A percentile compares a stretch with the other conserved stretches of the same genome.
These are phyloP conservation scores for Dryas octopetala DNA, from an alignment of 306 rosid genomes.

Conservation along the genomic window DNA sequence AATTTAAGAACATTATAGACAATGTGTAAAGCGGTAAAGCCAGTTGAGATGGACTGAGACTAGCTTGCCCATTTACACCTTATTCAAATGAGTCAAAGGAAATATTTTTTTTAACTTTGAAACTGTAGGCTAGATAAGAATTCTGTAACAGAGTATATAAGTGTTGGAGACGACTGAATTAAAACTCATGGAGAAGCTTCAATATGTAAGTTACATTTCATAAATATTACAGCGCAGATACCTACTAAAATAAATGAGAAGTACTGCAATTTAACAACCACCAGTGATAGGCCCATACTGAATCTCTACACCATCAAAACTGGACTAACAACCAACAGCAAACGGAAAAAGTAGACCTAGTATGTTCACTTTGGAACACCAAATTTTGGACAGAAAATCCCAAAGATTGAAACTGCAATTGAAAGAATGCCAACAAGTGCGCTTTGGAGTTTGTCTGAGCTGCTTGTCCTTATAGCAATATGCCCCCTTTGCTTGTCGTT, in stretches of 20 bases:
- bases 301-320: neutral
- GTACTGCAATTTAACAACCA: neutral
- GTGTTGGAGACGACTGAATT: too few relatives aligned
- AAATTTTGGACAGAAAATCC: conserved; percentile 11
- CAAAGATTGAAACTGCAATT: conserved; percentile 20
- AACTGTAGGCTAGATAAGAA: too few relatives aligned
- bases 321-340: neutral
- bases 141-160: too few relatives aligned
- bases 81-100: too few relatives aligned
- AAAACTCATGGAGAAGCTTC: conserved; percentile 10
- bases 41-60: too few relatives aligned
- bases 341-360: neutral
- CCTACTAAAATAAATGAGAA: neutral
- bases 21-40: too few relatives aligned
- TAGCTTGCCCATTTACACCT: too few relatives aligned
- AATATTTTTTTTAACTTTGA: too few relatives aligned
- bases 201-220: neutral
- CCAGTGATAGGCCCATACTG: neutral
- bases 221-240: conserved; percentile 1
- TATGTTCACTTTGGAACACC: neutral
- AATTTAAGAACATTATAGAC: too few relatives aligned
- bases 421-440: conserved; percentile 31
- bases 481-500: conserved; percentile 21
- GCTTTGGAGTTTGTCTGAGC: conserved; percentile 24
- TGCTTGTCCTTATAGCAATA: conserved; percentile 25